phyloP scores from a whole-genome alignment of 2,329 filamentous ascomycete species.

The Scorias spongiosa region DNA sequence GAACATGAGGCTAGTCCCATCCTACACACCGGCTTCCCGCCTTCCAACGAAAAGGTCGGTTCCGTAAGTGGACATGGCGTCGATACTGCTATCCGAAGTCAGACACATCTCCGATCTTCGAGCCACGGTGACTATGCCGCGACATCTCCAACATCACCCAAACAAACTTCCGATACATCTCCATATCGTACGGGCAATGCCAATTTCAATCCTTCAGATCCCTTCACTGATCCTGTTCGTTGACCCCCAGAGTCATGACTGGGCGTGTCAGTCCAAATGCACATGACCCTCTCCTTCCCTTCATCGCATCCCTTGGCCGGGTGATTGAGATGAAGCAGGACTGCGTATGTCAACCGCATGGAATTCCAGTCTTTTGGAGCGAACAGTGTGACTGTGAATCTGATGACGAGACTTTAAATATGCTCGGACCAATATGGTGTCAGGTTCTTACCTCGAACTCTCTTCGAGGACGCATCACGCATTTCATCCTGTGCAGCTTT shows the following conservation, averaged over 20 bases:
- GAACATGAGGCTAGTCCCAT: constrained; percentile 16
- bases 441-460: constrained; percentile 8
- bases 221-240: constrained; percentile 26
- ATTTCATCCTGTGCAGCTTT: constrained; percentile 11
- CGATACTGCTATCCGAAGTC: constrained; percentile 26
- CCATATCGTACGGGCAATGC: constrained; percentile 7
- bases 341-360: constrained; percentile 24
- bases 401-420: constrained; percentile 18
- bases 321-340: constrained; percentile 17
- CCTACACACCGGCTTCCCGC: constrained; percentile 14
- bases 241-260: constrained; percentile 22
- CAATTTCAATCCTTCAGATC: constrained; percentile 13
- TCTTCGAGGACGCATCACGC: constrained; percentile 23
- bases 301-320: not conserved
- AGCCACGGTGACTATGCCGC: constrained; percentile 29
- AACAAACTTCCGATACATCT: constrained; percentile 13
- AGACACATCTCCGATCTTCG: constrained; percentile 28
- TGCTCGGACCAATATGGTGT: constrained; percentile 18
- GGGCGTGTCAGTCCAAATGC: constrained; percentile 18
- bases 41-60: constrained; percentile 26
- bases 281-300: constrained; percentile 29
- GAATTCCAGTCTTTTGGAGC: constrained; percentile 10
- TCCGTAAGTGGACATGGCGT: constrained; percentile 28
- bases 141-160: constrained; percentile 27
- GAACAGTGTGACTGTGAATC: constrained; percentile 11